Base-by-base conservation (phyloP, 2,329 filamentous ascomycete species). In the Fusarium oligoseptatum region DNA sequence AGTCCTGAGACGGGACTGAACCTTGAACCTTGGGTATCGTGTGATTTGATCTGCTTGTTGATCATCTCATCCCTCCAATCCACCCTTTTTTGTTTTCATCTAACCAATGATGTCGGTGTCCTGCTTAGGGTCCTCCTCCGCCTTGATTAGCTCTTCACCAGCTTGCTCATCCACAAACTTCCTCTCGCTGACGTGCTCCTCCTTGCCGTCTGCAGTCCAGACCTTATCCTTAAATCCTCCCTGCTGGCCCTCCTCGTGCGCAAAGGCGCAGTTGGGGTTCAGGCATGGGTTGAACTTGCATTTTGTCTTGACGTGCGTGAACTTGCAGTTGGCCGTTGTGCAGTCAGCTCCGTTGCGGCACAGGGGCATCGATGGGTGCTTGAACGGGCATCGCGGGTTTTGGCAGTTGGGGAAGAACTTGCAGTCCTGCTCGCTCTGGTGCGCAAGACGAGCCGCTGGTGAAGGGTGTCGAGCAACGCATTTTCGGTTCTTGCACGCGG, bases 311-410 rank as follows among this genome's bases (percentile, higher is more conserved):
- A 93, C 85, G 84, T 99, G 97, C 14, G 94, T 95, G 81, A 97
- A 99, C 77, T 95, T 95, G 90, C 97, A 99, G 70, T 92, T 91
- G 14, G 92, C 85, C 5, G 91, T 91, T 39, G 92, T 92, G 87
- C 97, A 99, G 81, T 96, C 94, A 57, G 93, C 93, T 32, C 97
- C 97, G 81, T 98, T 98, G 68, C 94, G 92, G 86, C 97, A 99
- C 27, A 94, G 88, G 8, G 95, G 94, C 90, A 95, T 94, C 32
- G 89, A 90, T 1, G 95, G 95, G 81, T 99, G 97, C 82, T 92
- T 93, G 87, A 98, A 99, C 2, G 94, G 91, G 81, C 97, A 99
- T 77, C 90, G 88, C 10, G 92, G 89, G 82, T 98, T 98, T 60
- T 94, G 93, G 87, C 95, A 98, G 84, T 97, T 94, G 68, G 95